These are phyloP conservation scores for Acer campestre DNA, from an alignment of 345 rosid genomes.

Conservation along the genomic window DNA sequence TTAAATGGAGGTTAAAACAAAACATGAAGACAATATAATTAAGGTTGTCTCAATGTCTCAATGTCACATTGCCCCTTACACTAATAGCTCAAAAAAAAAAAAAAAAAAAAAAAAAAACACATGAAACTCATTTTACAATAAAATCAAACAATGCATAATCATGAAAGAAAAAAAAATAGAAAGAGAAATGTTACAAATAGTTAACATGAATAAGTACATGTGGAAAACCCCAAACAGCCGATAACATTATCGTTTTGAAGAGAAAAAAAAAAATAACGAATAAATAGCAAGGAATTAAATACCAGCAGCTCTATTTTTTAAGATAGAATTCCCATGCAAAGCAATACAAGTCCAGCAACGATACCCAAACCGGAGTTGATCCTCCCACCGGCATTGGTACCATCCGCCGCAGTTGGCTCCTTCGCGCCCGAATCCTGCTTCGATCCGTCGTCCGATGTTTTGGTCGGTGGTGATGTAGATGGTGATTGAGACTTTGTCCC, in stretches of 20 bases:
- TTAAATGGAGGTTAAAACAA: no score
- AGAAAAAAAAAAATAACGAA: not conserved
- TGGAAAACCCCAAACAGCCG: not conserved
- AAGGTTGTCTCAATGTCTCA: no score
- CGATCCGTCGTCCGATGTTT: conserved; percentile 18
- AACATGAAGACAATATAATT: no score
- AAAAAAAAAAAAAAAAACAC: no score
- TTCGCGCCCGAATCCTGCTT: conserved; percentile 24
- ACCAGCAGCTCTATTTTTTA: conserved; percentile 17
- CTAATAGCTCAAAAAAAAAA: no score
- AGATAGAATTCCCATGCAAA: conserved; percentile 52
- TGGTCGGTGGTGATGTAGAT: conserved; percentile 38
- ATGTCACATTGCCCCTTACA: no score
- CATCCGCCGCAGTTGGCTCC: conserved; percentile 35
- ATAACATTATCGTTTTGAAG: no score
- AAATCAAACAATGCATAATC: not conserved
- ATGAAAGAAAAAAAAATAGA: not conserved
- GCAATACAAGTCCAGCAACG: conserved; percentile 47
- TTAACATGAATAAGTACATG: not conserved
- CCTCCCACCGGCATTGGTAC: conserved; percentile 35
- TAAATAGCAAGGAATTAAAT: not conserved
- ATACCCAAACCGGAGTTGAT: conserved; percentile 40
- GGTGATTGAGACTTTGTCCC: conserved; percentile 43
- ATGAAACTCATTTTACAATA: not conserved
- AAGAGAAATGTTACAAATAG: not conserved